Evolutionary conservation across 106 monocot species (phyloP).

Genomic region (Dioscorea dumetorum): DNA sequence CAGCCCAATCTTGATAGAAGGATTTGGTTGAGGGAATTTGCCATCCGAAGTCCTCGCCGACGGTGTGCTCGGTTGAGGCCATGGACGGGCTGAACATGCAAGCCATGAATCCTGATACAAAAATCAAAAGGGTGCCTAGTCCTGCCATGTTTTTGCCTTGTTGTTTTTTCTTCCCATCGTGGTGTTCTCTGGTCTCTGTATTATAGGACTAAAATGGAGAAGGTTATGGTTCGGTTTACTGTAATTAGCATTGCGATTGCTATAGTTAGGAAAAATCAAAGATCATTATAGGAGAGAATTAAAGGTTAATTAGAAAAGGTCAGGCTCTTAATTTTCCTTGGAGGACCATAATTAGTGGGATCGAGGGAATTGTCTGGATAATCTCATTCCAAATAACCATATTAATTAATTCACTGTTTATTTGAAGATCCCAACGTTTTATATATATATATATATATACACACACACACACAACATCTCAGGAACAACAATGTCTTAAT

Average conservation of each 20-base stretch:
- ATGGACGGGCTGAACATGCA: neutral
- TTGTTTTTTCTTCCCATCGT: neutral
- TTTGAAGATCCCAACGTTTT: no score
- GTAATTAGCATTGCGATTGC: neutral
- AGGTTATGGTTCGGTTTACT: neutral
- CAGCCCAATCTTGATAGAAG: slow-evolving; percentile 53
- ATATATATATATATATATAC: neutral
- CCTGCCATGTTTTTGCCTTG: neutral
- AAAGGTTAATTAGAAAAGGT: neutral
- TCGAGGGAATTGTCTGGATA: neutral
- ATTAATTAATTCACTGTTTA: neutral
- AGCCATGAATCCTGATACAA: neutral
- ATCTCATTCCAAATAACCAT: neutral
- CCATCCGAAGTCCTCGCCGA: slow-evolving; percentile 56
- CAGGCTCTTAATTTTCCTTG: neutral
- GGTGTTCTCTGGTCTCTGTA: neutral
- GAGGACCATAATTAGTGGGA: neutral
- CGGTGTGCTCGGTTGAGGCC: slow-evolving; percentile 27
- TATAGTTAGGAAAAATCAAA: neutral
- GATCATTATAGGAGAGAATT: neutral
- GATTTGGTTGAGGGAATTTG: slow-evolving; percentile 35
- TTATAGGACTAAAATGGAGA: neutral
- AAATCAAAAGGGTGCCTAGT: neutral
- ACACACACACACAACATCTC: neutral
- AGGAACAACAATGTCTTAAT: no score